A percentile compares a stretch with the other conserved stretches of the same genome.
Conservation (phyloP, 768 basidiomycete species). For the Neoboletus subvelutipes region DNA sequence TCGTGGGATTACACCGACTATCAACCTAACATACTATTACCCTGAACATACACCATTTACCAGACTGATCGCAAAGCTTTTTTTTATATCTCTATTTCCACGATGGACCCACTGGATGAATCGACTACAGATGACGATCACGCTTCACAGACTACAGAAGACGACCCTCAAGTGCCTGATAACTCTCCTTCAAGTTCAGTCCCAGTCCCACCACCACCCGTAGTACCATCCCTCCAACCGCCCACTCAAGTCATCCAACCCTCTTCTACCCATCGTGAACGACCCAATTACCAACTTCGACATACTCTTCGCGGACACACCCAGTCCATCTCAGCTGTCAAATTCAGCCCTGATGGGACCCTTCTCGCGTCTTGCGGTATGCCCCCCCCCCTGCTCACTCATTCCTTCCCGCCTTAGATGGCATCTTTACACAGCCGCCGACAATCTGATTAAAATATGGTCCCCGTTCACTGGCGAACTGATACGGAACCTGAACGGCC, state of each 20-base stretch:
- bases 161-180: conserved; percentile 76
- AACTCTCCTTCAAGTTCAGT: conserved; percentile 47
- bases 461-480: conserved; percentile 77
- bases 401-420: neutral
- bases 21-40: too few species aligned
- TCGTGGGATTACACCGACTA: too few species aligned
- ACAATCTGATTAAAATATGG: conserved; percentile 80
- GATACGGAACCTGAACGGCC: conserved; percentile 70
- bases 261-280: conserved; percentile 38
- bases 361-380: conserved; percentile 85
- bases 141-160: conserved; percentile 82
- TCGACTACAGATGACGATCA: conserved; percentile 58
- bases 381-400: conserved; percentile 26
- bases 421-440: conserved; percentile 56
- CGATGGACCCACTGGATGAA: conserved; percentile 37
- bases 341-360: conserved; percentile 88
- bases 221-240: conserved; percentile 29
- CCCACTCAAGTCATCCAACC: conserved; percentile 32
- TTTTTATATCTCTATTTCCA: neutral
- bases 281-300: conserved; percentile 68
- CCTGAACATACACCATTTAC: neutral
- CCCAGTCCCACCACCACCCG: conserved; percentile 36
- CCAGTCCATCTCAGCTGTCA: conserved; percentile 82
- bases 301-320: conserved; percentile 77
- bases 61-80: neutral